Evolutionary conservation across 768 basidiomycete species (phyloP).

Genomic region (Pleurotus citrinopileatus): DNA sequence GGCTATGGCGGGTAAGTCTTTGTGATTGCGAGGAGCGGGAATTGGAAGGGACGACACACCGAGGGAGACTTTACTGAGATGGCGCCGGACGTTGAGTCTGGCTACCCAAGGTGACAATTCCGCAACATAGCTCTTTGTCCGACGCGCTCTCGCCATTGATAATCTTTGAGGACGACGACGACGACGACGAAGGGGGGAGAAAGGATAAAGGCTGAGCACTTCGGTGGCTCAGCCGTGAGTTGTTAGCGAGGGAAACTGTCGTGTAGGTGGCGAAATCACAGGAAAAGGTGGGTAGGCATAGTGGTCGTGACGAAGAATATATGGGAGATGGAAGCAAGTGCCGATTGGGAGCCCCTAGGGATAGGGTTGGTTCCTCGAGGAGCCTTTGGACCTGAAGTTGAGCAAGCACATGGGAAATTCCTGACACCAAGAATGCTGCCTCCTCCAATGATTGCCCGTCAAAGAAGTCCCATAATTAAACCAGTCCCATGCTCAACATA

Average conservation of each 20-base stretch:
- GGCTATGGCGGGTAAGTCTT: conserved; percentile 16
- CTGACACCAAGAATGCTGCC: conserved; percentile 7
- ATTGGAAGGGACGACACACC: conserved; percentile 11
- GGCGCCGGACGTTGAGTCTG: conserved; percentile 20
- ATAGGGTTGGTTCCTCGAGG: conserved; percentile 1
- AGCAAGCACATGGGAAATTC: conserved; percentile 9
- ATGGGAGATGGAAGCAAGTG: not conserved
- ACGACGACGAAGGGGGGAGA: not conserved
- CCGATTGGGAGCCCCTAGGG: conserved; percentile 4
- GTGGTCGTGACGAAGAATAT: not conserved
- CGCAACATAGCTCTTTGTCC: conserved; percentile 15
- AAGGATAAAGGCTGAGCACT: too few relatives aligned
- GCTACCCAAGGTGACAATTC: conserved; percentile 20
- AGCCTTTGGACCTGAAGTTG: not conserved
- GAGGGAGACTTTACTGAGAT: conserved; percentile 21
- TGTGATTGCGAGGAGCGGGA: not conserved
- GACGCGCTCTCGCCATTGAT: conserved; percentile 2
- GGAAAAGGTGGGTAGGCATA: not conserved
- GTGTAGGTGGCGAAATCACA: conserved; percentile 5
- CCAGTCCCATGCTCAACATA: too few relatives aligned
- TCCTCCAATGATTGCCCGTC: not conserved
- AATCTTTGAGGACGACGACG: too few relatives aligned
- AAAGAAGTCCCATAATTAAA: too few relatives aligned
- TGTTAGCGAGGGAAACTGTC: too few relatives aligned
- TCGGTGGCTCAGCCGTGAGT: too few relatives aligned